Conservation (phyloP, 2,329 filamentous ascomycete species). For the Sarocladiaceae sp. region DNA sequence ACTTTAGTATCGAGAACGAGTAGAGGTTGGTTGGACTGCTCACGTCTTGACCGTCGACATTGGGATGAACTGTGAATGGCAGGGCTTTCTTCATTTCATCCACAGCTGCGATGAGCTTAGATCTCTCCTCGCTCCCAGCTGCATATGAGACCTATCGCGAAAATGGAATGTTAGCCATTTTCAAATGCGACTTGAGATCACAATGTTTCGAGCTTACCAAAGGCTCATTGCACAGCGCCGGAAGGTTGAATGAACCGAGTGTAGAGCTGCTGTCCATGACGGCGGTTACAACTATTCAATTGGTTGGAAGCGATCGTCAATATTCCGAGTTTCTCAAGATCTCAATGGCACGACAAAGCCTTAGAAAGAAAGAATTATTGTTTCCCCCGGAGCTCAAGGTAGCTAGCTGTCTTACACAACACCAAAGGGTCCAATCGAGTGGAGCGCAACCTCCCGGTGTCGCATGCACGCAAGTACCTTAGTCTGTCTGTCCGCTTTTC, state of each 20-base stretch:
- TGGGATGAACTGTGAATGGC: slow-evolving; percentile 1
- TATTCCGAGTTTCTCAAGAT: too few species aligned
- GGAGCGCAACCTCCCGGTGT: neutral
- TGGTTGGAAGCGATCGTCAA: neutral
- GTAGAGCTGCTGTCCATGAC: neutral
- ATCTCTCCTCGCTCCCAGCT: neutral
- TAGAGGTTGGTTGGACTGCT: neutral
- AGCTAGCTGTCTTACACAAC: neutral
- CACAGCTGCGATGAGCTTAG: neutral
- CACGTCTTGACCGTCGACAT: slow-evolving; percentile 1
- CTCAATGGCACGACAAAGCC: too few species aligned
- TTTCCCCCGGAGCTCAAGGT: too few species aligned
- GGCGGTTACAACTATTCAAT: neutral
- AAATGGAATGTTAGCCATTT: neutral
- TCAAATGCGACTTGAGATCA: neutral
- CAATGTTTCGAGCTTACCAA: slow-evolving; percentile 1
- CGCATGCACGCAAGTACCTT: too few species aligned
- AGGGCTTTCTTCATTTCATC: neutral
- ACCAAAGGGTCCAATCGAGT: neutral
- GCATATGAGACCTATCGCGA: neutral
- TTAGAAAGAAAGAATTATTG: too few species aligned
- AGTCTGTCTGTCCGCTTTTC: too few species aligned
- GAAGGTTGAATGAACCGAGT: neutral
- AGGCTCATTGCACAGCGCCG: neutral
- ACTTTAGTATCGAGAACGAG: neutral